Evolutionary conservation across 192 early-diverging fungal species (phyloP), one percentile per base, ranked within the genome.

Genomic region (Powellomyces hirtus): DNA sequence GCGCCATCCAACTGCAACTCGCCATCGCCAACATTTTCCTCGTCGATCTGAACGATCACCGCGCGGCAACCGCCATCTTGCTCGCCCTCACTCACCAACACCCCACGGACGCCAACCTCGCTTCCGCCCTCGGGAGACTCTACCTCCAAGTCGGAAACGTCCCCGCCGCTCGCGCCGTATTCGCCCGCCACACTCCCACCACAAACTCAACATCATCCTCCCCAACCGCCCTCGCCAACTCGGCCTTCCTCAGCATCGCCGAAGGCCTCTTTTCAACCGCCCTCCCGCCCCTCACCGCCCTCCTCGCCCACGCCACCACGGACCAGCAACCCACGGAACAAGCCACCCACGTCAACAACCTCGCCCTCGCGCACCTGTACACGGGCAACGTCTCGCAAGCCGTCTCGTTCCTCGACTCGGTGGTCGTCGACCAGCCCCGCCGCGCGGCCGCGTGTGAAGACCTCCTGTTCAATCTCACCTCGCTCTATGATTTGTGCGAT

Each of bases 401-500:
- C 26, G 57, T 74, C 10, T 62, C 44, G 14, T 73, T 73, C 49
- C 66, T 83, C 33, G 81, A 83, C 53, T 64, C 58, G 30, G 38
- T 73, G 10, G 62, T 68, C 8, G 55, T 76, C 20, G 76, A 75
- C 18, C 35, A 70, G 56, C 78, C 78, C 20, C 22, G 24, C 8
- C 53, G 42, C 33, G 73, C 68, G 5, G 76, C 63, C 20, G 44
- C 20, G 8, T 62, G 65, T 58, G 61, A 58, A 34, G 35, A 60
- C 10, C 44, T 83, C 7, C 37, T 83, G 3, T 79, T 79, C 52
- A 83, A 83, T 69, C 71, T 83, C 22, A 67, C 65, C 26, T 76
- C 65, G 4, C 53, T 83, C 71, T 79, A 71, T 60, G 81, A 83
- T 57, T 57, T 83, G 29, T 66, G 49, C 57, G 81, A 83, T 50